Evolutionary conservation across 2,329 filamentous ascomycete species (phyloP).

Genomic region (Alternaria infectoria): DNA sequence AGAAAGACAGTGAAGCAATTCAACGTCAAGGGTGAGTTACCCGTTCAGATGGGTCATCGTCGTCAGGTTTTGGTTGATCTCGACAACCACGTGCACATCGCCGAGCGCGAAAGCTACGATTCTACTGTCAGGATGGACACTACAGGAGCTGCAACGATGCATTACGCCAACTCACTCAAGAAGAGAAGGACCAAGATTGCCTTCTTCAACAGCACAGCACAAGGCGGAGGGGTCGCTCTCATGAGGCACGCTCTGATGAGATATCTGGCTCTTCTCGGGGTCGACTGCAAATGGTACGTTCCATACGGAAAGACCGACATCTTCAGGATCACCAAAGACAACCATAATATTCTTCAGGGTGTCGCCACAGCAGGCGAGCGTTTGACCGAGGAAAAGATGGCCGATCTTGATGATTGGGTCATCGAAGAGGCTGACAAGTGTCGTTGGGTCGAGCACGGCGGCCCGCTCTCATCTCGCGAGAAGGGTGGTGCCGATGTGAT

Average conservation of each 20-base stretch:
- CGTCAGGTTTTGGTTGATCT: conserved; percentile 61
- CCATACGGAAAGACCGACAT: conserved; percentile 78
- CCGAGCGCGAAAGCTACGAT: conserved; percentile 64
- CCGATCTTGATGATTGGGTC: conserved; percentile 73
- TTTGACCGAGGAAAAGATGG: conserved; percentile 67
- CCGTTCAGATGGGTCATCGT: conserved; percentile 1
- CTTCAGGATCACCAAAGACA: conserved; percentile 84
- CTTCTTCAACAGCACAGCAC: conserved; percentile 79
- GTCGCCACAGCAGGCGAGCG: conserved; percentile 68
- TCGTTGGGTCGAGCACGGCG: conserved; percentile 74
- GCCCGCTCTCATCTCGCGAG: conserved; percentile 68
- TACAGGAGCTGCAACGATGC: conserved; percentile 71
- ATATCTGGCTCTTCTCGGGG: conserved; percentile 69
- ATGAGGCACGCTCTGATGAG: conserved; percentile 82
- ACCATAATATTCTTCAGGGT: conserved; percentile 87
- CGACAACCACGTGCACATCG: conserved; percentile 67
- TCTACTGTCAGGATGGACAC: conserved; percentile 61
- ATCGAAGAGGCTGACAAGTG: conserved; percentile 70
- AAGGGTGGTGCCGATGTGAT: conserved; percentile 79
- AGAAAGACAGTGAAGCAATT: conserved; percentile 71
- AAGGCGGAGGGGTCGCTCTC: conserved; percentile 81
- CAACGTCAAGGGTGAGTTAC: conserved; percentile 12
- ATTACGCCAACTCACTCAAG: conserved; percentile 69
- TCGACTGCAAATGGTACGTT: conserved; percentile 77
- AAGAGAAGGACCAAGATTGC: conserved; percentile 70